Evolutionary conservation across 768 basidiomycete species (phyloP), one percentile per base, ranked within the genome.

Genomic region (Tulasnella sp.): DNA sequence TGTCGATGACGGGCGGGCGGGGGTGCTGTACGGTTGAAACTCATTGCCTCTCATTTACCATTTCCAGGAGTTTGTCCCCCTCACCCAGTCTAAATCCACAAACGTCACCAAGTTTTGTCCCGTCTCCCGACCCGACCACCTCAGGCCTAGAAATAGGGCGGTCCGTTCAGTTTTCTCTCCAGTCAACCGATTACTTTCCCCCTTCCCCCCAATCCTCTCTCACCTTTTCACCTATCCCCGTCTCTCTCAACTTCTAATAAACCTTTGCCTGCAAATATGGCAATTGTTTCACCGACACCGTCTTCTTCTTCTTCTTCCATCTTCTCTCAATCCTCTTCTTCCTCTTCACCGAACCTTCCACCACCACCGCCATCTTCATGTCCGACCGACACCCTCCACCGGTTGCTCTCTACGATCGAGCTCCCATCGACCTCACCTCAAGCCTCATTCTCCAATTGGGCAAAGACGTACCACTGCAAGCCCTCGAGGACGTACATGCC

Each of bases 381-480:
- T 22, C 39, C 75, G 52, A 78, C 78, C 40, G 77, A 83, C 29
- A 81, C 84, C 29, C 87, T 93, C 45, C 88, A 88, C 80, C 81
- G 82, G 36, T 85, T 86, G 6, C 86, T 94, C 40, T 82, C 83
- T 31, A 88, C 88, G 69, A 85, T 91, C 79, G 88, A 89, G 42
- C 80, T 89, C 77, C 83, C 88, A 74, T 75, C 83, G 64, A 67
- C 81, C 58, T 82, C 83, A 11, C 80, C 84, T 52, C 80, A 83
- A 11, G 82, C 87, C 7, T 82, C 80, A 37, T 96, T 96, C 85
- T 84, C 85, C 5, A 98, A 97, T 84, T 98, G 97, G 97, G 95
- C 91, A 5, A 86, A 84, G 72, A 94, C 93, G 6, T 97, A 91
- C 83, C 81, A 84, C 25, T 94, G 92, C 80, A 80, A 81, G 0